Percentiles rank a stretch among this genome's conserved stretches.
Conservation (phyloP, 805 yeast genomes). For the Candida caryicola region DNA sequence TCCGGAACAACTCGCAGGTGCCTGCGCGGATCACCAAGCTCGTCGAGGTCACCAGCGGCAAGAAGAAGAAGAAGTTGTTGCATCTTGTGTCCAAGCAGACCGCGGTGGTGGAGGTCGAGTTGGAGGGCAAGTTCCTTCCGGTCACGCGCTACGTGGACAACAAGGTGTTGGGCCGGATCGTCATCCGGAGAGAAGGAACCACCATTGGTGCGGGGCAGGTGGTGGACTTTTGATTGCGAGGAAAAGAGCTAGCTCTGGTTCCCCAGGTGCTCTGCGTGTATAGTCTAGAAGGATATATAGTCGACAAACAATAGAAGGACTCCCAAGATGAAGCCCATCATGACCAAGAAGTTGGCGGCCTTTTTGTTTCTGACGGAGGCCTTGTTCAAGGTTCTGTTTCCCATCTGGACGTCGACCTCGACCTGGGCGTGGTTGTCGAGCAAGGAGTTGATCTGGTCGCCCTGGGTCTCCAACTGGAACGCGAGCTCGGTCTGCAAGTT, state of each 20-base stretch:
- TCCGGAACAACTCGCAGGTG: conserved; percentile 69
- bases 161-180: conserved; percentile 60
- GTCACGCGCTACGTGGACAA: conserved; percentile 47
- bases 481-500: conserved; percentile 72
- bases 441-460: conserved; percentile 62
- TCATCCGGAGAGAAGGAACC: conserved; percentile 64
- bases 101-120: conserved; percentile 56
- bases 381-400: conserved; percentile 65
- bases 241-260: background rate
- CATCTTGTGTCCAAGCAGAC: conserved; percentile 60
- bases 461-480: conserved; percentile 68
- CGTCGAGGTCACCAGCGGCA: conserved; percentile 20
- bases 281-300: conserved; percentile 29
- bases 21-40: conserved; percentile 64
- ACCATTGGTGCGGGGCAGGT: conserved; percentile 68
- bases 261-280: background rate
- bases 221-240: conserved; percentile 12
- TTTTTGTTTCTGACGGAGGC: conserved; percentile 65
- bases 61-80: conserved; percentile 28
- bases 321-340: conserved; percentile 54
- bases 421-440: conserved; percentile 67
- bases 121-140: conserved; percentile 51
- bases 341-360: conserved; percentile 55
- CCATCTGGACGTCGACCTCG: conserved; percentile 60
- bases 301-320: conserved; percentile 55